These are phyloP conservation scores for Populus nigra DNA, from an alignment of 345 rosid species.

Conservation along the genomic window DNA sequence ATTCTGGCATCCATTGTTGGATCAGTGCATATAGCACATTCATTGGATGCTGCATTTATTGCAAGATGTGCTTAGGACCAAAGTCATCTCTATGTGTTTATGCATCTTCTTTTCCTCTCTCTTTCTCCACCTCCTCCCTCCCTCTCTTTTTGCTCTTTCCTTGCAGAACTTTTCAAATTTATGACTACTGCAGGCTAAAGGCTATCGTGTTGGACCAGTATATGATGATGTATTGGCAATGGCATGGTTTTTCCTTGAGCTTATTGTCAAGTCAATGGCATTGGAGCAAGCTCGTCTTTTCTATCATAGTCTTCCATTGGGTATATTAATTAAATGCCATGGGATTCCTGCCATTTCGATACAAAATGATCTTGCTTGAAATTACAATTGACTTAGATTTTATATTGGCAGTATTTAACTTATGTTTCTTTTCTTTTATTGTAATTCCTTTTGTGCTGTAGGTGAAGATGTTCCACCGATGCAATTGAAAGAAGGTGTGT, in stretches of 20 bases:
- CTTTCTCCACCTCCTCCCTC: background rate
- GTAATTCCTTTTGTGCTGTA: conserved; percentile 16
- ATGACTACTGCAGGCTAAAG: conserved; percentile 75
- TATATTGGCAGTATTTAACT: too few relatives aligned
- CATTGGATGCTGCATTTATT: too few relatives aligned
- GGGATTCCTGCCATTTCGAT: background rate
- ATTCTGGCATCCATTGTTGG: too few relatives aligned
- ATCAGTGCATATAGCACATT: too few relatives aligned
- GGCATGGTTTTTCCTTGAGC: conserved; percentile 99
- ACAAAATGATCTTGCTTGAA: background rate
- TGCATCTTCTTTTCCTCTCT: background rate
- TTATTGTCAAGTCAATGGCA: conserved; percentile 96
- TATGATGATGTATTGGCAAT: conserved; percentile 97
- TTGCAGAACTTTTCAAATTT: background rate
- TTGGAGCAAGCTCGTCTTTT: conserved; percentile 91
- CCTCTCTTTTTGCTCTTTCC: background rate
- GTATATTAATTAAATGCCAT: conserved; percentile 31
- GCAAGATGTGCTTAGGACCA: too few relatives aligned
- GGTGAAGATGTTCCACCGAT: conserved; percentile 98
- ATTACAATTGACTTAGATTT: too few relatives aligned
- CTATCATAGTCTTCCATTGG: conserved; percentile 84
- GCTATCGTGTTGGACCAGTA: conserved; percentile 98
- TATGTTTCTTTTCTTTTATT: background rate
- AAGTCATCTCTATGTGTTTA: background rate
- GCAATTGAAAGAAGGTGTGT: conserved; percentile 95